phyloP scores from a whole-genome alignment of 1,284 basidiomycete species.

The Cystobasidium pallidum region DNA sequence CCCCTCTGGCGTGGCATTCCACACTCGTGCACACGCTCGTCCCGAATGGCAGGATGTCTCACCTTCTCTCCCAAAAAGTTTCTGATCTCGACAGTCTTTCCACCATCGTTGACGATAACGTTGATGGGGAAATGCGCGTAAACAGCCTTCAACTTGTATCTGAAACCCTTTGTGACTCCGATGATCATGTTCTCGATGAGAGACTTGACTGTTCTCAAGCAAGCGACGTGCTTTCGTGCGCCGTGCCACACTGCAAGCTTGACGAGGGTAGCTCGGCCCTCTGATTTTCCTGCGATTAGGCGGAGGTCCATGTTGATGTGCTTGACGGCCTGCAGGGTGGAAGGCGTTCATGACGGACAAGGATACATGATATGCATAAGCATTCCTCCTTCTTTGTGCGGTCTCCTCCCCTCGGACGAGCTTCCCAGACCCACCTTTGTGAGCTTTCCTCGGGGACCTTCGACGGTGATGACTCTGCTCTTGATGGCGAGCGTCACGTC shows the following conservation, averaged over 20 bases:
- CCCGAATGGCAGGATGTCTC: constrained; percentile 47
- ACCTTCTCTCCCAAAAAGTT: constrained; percentile 98
- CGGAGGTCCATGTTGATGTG: constrained; percentile 97
- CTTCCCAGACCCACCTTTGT: constrained; percentile 63
- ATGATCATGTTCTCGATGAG: constrained; percentile 97
- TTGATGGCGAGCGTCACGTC: constrained; percentile 82
- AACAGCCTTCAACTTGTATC: constrained; percentile 99
- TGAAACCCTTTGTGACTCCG: constrained; percentile 97
- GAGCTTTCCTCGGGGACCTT: constrained; percentile 84
- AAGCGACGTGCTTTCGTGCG: constrained; percentile 96
- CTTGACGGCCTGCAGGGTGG: constrained; percentile 74
- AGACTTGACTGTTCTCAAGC: constrained; percentile 92
- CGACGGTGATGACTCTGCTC: constrained; percentile 84
- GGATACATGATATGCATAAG: no score
- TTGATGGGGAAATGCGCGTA: constrained; percentile 99
- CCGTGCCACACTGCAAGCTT: constrained; percentile 97
- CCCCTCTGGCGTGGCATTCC: background rate
- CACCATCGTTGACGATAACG: constrained; percentile 88
- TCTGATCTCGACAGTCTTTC: constrained; percentile 85
- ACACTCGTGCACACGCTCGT: background rate
- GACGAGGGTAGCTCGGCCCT: constrained; percentile 67
- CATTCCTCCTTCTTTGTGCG: no score
- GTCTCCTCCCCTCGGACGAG: background rate
- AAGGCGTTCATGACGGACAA: no score
- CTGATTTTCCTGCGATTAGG: constrained; percentile 66